These are phyloP conservation scores for Curvularia verruculosa DNA, from an alignment of 2,329 filamentous ascomycete species.

Conservation along the genomic window DNA sequence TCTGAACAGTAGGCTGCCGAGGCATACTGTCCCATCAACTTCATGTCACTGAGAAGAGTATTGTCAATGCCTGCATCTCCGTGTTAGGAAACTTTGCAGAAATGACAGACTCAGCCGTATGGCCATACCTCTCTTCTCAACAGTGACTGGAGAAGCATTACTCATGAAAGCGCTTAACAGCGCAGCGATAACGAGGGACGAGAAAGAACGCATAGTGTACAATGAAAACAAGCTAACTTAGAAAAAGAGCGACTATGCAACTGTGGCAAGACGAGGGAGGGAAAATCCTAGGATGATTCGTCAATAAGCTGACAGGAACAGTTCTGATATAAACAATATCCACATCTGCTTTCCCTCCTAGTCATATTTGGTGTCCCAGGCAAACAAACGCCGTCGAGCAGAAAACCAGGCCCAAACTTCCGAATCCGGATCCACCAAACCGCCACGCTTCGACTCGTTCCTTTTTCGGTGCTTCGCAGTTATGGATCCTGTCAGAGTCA, in stretches of 20 bases:
- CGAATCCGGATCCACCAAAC: constrained; percentile 13
- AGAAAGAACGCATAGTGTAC: constrained; percentile 19
- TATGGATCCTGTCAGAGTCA: constrained; percentile 3
- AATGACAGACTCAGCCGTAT: not conserved
- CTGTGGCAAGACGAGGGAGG: not conserved
- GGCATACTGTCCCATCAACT: constrained; percentile 53
- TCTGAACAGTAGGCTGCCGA: constrained; percentile 60
- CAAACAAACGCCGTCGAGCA: constrained; percentile 11
- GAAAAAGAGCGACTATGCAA: constrained; percentile 5
- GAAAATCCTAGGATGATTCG: not conserved
- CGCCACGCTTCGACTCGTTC: constrained; percentile 12
- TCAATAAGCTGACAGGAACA: not conserved
- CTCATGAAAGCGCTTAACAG: constrained; percentile 17
- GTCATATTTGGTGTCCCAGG: not conserved
- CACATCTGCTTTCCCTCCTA: not conserved
- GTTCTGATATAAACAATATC: not conserved
- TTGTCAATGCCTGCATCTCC: constrained; percentile 21
- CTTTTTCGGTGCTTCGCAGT: constrained; percentile 7
- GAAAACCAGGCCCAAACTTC: not conserved
- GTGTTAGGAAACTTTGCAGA: constrained; percentile 1
- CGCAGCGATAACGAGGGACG: constrained; percentile 20
- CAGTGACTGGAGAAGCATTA: constrained; percentile 26
- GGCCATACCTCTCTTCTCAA: constrained; percentile 22
- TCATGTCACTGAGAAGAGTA: constrained; percentile 30
- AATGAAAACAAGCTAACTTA: constrained; percentile 9